These are phyloP conservation scores for Lipomyces sp. DNA, from an alignment of 805 yeast genomes.

Conservation along the genomic window DNA sequence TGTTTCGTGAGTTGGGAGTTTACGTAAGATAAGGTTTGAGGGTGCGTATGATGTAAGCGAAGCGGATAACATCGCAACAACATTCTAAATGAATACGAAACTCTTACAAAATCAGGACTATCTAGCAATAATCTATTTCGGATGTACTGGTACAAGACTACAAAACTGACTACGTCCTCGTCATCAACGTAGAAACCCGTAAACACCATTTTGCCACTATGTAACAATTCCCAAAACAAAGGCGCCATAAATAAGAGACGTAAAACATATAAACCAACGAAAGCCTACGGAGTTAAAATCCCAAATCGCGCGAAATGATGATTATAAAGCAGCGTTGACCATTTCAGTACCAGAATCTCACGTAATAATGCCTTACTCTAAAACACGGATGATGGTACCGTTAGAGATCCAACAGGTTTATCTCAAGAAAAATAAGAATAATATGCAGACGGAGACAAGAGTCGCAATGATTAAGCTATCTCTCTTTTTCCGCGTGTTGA, in stretches of 20 bases:
- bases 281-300: background rate
- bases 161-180: background rate
- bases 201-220: background rate
- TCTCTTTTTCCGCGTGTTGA: constrained; percentile 85
- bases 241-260: background rate
- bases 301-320: background rate
- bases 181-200: background rate
- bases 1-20: no score
- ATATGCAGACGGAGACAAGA: constrained; percentile 72
- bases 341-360: background rate
- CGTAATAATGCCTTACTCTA: background rate
- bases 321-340: background rate
- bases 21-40: no score
- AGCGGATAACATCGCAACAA: no score
- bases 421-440: constrained; percentile 43
- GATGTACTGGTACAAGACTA: background rate
- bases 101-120: no score
- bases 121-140: no score
- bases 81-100: no score
- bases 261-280: background rate
- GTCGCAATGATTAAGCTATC: constrained; percentile 83
- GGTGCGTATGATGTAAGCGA: no score
- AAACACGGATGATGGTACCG: background rate
- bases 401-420: background rate
- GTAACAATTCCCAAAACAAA: background rate